Base-by-base conservation (phyloP, 1,139 yeast species). In the Blastobotrys petasosporus region DNA sequence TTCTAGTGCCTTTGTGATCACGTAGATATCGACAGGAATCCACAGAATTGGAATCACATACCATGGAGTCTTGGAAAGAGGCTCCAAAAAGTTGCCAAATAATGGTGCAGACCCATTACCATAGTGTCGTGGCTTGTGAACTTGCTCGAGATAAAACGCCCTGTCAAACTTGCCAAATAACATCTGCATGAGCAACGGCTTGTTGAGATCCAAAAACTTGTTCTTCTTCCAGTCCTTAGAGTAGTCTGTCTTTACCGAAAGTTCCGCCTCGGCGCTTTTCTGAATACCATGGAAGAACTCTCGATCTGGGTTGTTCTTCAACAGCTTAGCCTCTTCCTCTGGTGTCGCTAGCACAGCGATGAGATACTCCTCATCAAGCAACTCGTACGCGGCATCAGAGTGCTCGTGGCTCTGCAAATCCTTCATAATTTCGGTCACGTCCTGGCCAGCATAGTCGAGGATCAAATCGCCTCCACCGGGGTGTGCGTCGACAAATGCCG, bases 71-170 rank as follows among this genome's bases (percentile, higher is more conserved):
- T 77, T 67, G 4, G 85, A 74, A 16, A 82, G 54, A 3, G 88
- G 88, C 62, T 83, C 92, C 44, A 83, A 62, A 62, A 82, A 78
- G 64, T 82, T 81, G 48, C 90, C 90, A 63, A 83, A 83, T 42
- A 83, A 60, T 5, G 90, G 96, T 12, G 98, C 98, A 2, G 96
- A 85, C 8, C 97, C 97, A 57, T 81, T 75, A 54, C 87, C 87
- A 59, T 82, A 83, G 67, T 92, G 98, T 62, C 98, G 82, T 46
- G 98, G 98, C 65, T 97, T 80, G 67, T 92, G 98, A 39, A 92
- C 94, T 68, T 92, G 97, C 63, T 88, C 96, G 61, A 92, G 74
- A 65, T 92, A 92, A 61, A 92, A 92, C 42, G 85, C 94, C 64
- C 86, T 90, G 39, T 84, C 61, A 71, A 87, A 92, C 39, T 76